Base-by-base conservation (phyloP, 2,329 filamentous ascomycete species). In the Setomelanomma holmii region DNA sequence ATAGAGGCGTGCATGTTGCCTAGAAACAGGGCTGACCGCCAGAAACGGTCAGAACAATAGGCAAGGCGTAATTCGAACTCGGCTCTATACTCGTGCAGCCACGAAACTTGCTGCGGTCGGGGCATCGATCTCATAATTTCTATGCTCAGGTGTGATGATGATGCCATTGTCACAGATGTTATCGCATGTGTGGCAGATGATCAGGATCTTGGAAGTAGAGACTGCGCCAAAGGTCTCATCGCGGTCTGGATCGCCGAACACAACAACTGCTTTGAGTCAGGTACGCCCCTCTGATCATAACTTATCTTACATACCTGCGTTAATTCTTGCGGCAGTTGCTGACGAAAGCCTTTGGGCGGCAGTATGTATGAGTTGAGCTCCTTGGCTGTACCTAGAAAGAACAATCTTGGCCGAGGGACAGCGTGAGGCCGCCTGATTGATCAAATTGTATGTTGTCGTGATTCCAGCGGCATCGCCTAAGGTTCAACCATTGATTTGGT, bases 321-420 rank as follows among this genome's bases (percentile, higher is more conserved):
- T 56, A 21, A 70, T 58, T 16, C 58, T 56, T 4, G 61, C 60
- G 8, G 64, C 63, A 10, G 49, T 51, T 2, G 63, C 53, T 7
- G 68, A 60, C 8, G 60, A 53, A 7, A 67, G 60, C 40, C 61
- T 64, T 41, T 67, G 63, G 3, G 76, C 76, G 1, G 77, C 78
- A 21, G 78, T 78, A 67, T 82, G 80, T 1, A 80, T 77, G 3
- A 76, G 59, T 49, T 75, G 71, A 1, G 72, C 74, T 30, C 75
- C 75, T 62, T 78, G 75, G 22, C 72, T 69, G 49, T 71, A 71
- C 11, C 68, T 66, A 3, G 62, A 58, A 2, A 71, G 51, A 0
- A 70, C 65, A 20, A 70, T 70, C 55, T 68, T 71, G 22, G 67
- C 70, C 1, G 54, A 60, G 4, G 68, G 66, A 53, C 68, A 71